These are phyloP conservation scores for Insectozyma bohioensis DNA, from an alignment of 1,139 yeast species.

Conservation along the genomic window DNA sequence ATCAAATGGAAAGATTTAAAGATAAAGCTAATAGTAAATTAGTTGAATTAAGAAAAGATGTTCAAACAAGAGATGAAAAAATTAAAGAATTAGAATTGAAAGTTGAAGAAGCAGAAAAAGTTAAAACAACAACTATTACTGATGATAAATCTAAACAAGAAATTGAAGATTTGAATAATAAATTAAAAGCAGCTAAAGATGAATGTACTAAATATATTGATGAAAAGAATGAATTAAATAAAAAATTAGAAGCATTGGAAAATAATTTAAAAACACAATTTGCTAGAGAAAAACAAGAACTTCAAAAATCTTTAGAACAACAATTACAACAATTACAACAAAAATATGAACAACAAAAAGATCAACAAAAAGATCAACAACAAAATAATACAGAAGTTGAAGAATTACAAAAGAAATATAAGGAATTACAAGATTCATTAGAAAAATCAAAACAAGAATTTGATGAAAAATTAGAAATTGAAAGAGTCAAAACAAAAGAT, in stretches of 20 bases:
- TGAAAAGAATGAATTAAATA: constrained; percentile 16
- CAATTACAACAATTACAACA: background rate
- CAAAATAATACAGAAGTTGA: constrained; percentile 12
- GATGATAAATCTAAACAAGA: constrained; percentile 9
- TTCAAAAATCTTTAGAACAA: constrained; percentile 15
- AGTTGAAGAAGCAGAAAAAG: constrained; percentile 7
- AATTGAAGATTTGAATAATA: constrained; percentile 16
- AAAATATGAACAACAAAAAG: constrained; percentile 13
- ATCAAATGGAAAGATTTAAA: constrained; percentile 19
- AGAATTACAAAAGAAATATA: constrained; percentile 17
- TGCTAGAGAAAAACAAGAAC: constrained; percentile 19
- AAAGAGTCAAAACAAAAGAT: constrained; percentile 28
- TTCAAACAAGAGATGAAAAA: constrained; percentile 12
- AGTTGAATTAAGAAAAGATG: constrained; percentile 10
- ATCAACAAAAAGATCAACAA: constrained; percentile 10
- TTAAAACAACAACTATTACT: background rate
- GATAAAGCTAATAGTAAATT: constrained; percentile 14
- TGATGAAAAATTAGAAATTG: constrained; percentile 30
- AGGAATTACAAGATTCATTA: constrained; percentile 21
- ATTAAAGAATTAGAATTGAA: constrained; percentile 10
- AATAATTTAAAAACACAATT: constrained; percentile 13
- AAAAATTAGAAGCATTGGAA: constrained; percentile 15
- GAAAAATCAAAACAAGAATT: constrained; percentile 21
- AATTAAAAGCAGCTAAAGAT: constrained; percentile 9
- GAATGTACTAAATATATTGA: constrained; percentile 14